These are phyloP conservation scores for Ophiocordyceps australis DNA, from an alignment of 2,329 filamentous ascomycete species.

Conservation along the genomic window DNA sequence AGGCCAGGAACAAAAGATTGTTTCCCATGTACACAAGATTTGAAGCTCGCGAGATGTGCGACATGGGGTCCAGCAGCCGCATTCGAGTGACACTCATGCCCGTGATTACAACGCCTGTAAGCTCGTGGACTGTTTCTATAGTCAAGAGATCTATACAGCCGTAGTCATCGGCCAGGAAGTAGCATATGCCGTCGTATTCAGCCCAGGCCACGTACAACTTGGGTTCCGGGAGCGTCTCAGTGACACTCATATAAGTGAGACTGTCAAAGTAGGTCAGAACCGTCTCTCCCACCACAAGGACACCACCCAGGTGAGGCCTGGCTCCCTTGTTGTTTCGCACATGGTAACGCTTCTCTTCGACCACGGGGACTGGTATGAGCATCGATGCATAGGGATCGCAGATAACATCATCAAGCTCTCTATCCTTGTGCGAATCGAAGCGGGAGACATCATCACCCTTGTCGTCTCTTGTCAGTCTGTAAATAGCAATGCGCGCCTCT, in stretches of 20 bases:
- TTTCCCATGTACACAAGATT: constrained; percentile 61
- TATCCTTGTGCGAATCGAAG: constrained; percentile 36
- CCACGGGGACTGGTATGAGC: constrained; percentile 43
- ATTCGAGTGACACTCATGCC: constrained; percentile 47
- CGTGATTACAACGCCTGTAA: constrained; percentile 47
- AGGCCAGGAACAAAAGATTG: constrained; percentile 67
- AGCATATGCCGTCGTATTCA: constrained; percentile 62
- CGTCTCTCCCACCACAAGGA: constrained; percentile 64
- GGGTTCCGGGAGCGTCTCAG: constrained; percentile 48
- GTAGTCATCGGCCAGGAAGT: constrained; percentile 84
- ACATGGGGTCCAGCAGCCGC: constrained; percentile 8
- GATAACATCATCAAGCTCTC: constrained; percentile 33
- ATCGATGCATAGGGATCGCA: constrained; percentile 37
- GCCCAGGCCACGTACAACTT: constrained; percentile 90
- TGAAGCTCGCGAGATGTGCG: constrained; percentile 52
- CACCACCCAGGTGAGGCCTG: constrained; percentile 45
- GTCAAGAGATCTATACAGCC: constrained; percentile 73
- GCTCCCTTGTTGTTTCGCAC: constrained; percentile 33
- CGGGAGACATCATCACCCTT: constrained; percentile 31
- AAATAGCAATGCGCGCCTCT: constrained; percentile 37
- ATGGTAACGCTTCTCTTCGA: constrained; percentile 41
- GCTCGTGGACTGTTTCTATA: constrained; percentile 47
- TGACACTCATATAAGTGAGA: constrained; percentile 46
- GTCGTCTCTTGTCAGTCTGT: constrained; percentile 39
- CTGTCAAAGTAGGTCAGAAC: constrained; percentile 75